Base-by-base conservation (phyloP, 495 filamentous ascomycete genomes). In the Aspergillus carlsbadensis region DNA sequence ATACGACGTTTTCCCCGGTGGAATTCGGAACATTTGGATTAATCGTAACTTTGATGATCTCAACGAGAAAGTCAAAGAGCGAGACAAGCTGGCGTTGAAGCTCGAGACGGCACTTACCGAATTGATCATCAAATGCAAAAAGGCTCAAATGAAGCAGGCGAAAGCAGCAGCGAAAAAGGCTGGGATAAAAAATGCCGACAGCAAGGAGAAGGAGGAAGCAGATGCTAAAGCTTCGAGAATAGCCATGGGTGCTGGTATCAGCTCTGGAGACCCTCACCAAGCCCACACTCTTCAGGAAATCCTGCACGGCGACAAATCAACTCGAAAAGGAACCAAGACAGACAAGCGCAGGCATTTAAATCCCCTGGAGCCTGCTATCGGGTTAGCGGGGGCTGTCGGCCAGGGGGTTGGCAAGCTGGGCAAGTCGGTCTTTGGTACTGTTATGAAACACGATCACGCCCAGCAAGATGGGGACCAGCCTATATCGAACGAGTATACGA, bases 1-100 rank as follows among this genome's bases (percentile, higher is more conserved):
- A n/a, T 98, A 94, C 62, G 94, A 98, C 69, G 92, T 98, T 6
- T 98, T 96, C 64, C 94, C 94, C 3, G 94, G 94, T 39, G 94
- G 94, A 44, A 86, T 98, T 67, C 84, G 91, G 51, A 97, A 97
- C 68, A 92, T 98, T 33, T 98, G 92, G 91, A 87, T 97, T 58
- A 97, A 96, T 50, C 86, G 94, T 20, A 90, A 98, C 65, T 93
- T 88, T 55, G 91, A 94, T 51, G 85, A 89, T 22, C 82, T 98
- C 11, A 80, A 89, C 48, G 88, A 92, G 53, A 98, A 98, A 66
- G 89, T 98, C 39, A 83, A 89, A 59, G 74, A 79, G 62, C 83
- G 94, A 18, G 83, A 91, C 55, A 69, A 79, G 17, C 68, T 95
- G n/a, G 90, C 91, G 17, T 66, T 78, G 54, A 74, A 78, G 46